phyloP scores from a whole-genome alignment of 2,329 filamentous ascomycete species.

The Nemania bipapillata region DNA sequence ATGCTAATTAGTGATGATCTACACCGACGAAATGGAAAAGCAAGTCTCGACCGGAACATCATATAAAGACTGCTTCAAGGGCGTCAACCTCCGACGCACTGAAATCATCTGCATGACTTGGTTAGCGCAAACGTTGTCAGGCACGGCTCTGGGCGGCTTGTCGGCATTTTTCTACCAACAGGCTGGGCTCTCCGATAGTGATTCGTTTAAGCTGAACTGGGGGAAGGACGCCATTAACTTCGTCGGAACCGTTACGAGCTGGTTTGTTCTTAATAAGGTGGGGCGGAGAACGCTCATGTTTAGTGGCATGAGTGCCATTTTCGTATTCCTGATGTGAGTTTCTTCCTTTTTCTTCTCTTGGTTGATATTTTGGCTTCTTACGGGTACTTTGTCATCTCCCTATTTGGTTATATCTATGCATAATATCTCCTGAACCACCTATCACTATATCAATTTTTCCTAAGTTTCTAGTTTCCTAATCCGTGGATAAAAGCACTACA shows the following conservation, averaged over 20 bases:
- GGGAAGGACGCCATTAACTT: constrained; percentile 55
- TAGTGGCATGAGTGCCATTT: constrained; percentile 55
- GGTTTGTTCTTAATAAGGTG: constrained; percentile 54
- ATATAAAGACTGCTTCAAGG: constrained; percentile 57
- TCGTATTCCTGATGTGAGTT: constrained; percentile 53
- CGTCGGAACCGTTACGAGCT: constrained; percentile 56
- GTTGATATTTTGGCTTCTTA: background rate
- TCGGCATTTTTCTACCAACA: constrained; percentile 54
- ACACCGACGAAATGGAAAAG: constrained; percentile 57
- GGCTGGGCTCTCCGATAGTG: constrained; percentile 50
- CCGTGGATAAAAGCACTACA: background rate
- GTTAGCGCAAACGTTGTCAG: constrained; percentile 50
- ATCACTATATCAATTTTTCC: background rate
- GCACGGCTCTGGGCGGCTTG: constrained; percentile 51
- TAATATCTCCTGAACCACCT: background rate
- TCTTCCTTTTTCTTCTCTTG: background rate
- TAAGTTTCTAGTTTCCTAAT: no score
- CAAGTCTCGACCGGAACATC: constrained; percentile 50
- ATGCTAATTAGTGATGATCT: constrained; percentile 52
- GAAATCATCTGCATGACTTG: constrained; percentile 53
- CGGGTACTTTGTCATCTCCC: background rate
- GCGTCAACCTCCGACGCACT: constrained; percentile 54
- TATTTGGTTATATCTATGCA: background rate
- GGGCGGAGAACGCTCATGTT: constrained; percentile 57
- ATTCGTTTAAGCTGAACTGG: constrained; percentile 52